Conservation (phyloP, 352 stramenopile species). For the Globisporangium echinulatum region DNA sequence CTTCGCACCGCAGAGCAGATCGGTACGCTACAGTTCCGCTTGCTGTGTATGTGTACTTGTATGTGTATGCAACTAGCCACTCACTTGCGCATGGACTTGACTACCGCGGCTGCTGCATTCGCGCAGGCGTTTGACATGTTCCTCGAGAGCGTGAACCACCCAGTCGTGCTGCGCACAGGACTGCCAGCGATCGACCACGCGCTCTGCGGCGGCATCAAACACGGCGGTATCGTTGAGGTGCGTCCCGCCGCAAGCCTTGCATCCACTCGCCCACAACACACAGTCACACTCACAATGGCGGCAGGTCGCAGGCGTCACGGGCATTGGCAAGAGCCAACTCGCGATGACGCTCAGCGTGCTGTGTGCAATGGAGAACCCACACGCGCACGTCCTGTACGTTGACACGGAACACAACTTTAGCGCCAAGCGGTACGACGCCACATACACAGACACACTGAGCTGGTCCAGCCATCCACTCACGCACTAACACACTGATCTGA, state of each 20-base stretch:
- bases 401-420: constrained; percentile 73
- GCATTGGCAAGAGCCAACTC: constrained; percentile 72
- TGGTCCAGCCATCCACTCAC: neutral
- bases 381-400: constrained; percentile 55
- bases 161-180: constrained; percentile 55
- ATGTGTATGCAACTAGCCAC: neutral
- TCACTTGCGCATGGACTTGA: neutral
- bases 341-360: constrained; percentile 69
- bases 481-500: neutral
- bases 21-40: constrained; percentile 20
- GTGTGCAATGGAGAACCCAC: constrained; percentile 58
- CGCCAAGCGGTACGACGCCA: constrained; percentile 35
- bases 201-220: constrained; percentile 55
- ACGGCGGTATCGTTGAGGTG: constrained; percentile 49
- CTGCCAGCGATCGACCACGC: constrained; percentile 54
- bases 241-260: neutral
- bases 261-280: neutral
- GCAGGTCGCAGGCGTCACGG: constrained; percentile 62
- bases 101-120: neutral
- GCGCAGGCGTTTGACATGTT: constrained; percentile 74
- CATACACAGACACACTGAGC: too few relatives aligned
- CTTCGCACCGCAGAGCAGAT: constrained; percentile 33
- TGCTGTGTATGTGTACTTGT: neutral
- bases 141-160: constrained; percentile 59
- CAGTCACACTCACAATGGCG: neutral